Evolutionary conservation across 179 eudicot genomes (phyloP).

Genomic region (Carnegiea gigantea): DNA sequence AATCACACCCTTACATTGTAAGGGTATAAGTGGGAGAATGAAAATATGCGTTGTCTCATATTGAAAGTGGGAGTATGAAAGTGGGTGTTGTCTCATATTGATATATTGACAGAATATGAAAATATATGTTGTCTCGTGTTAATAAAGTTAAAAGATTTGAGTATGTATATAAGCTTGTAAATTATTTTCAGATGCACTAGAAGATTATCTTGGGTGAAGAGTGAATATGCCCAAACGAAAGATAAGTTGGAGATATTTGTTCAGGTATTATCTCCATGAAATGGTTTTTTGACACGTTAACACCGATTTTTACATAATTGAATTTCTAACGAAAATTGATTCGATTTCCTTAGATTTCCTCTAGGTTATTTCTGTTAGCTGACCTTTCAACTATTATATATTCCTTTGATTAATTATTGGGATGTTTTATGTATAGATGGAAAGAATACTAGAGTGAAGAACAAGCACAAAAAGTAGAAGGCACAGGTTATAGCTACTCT

Average conservation of each 20-base stretch:
- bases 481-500: neutral
- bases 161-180: too few relatives aligned
- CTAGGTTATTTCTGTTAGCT: neutral
- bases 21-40: too few relatives aligned
- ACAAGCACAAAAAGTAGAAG: constrained; percentile 12
- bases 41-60: too few relatives aligned
- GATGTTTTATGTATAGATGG: constrained; percentile 23
- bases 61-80: too few relatives aligned
- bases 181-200: constrained; percentile 18
- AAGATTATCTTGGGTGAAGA: constrained; percentile 17
- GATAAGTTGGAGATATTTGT: constrained; percentile 27
- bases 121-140: too few relatives aligned
- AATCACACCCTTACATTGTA: too few relatives aligned
- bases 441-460: constrained; percentile 31
- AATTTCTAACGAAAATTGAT: too few relatives aligned
- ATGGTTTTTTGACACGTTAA: too few relatives aligned
- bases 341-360: neutral
- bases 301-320: too few relatives aligned
- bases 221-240: constrained; percentile 23
- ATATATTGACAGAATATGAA: too few relatives aligned
- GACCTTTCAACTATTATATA: neutral
- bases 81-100: too few relatives aligned
- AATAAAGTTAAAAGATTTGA: too few relatives aligned
- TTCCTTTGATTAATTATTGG: neutral
- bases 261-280: constrained; percentile 21